Evolutionary conservation across 495 filamentous ascomycete genomes (phyloP).

Genomic region (Xylaria scruposa): DNA sequence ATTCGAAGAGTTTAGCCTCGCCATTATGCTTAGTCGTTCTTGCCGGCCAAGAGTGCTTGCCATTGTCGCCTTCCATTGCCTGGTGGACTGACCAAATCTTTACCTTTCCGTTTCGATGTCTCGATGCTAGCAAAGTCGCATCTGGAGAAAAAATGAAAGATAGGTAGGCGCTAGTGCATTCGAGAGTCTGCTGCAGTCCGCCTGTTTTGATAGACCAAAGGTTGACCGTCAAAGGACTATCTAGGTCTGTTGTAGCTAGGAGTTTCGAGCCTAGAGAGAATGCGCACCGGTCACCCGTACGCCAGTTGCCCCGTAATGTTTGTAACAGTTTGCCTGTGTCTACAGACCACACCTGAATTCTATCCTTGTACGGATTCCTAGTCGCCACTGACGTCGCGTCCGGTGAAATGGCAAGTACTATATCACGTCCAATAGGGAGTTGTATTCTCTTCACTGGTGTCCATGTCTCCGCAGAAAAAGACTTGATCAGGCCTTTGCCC

Average conservation of each 20-base stretch:
- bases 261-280: not conserved
- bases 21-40: not conserved
- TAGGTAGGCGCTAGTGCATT: accelerated
- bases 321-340: not conserved
- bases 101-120: not conserved
- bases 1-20: too few species aligned
- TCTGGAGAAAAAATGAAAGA: not conserved
- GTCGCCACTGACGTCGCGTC: not conserved
- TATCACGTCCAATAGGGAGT: not conserved
- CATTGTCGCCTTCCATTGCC: not conserved
- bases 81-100: not conserved
- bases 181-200: not conserved
- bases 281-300: not conserved
- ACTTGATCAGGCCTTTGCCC: not conserved
- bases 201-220: not conserved
- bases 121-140: not conserved
- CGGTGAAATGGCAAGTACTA: not conserved
- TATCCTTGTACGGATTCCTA: too few species aligned
- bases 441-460: not conserved
- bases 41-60: not conserved
- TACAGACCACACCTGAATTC: not conserved
- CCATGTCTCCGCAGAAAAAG: not conserved
- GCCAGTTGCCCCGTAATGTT: not conserved
- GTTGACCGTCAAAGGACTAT: too few species aligned
- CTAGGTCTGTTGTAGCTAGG: too few species aligned